Percentiles rank a stretch among this genome's conserved stretches.
These are phyloP conservation scores for Aspergillus brunneoviolaceus DNA, from an alignment of 2,329 filamentous ascomycete genomes.

Conservation along the genomic window DNA sequence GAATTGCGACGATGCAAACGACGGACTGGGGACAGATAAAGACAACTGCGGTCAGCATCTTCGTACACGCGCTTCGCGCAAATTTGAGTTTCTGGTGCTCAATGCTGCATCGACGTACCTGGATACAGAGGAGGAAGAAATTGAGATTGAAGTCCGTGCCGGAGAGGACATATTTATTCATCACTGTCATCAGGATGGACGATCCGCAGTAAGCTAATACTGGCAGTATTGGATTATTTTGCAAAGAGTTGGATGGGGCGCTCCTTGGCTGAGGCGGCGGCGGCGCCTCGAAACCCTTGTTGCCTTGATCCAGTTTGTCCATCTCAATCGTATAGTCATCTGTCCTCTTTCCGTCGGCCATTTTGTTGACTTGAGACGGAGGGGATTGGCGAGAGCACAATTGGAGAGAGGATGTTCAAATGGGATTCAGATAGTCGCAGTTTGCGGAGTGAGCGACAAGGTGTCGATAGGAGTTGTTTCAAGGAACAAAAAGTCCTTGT, in stretches of 20 bases:
- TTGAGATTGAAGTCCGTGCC: constrained; percentile 91
- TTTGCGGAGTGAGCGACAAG: not conserved
- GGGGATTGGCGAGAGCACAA: constrained; percentile 4
- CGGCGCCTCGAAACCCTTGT: constrained; percentile 48
- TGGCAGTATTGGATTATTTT: constrained; percentile 75
- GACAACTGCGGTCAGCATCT: constrained; percentile 5
- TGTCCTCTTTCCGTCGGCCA: constrained; percentile 89
- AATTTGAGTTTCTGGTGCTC: not conserved
- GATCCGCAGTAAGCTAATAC: constrained; percentile 89
- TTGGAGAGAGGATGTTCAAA: constrained; percentile 5
- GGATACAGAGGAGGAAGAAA: constrained; percentile 88
- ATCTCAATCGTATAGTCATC: constrained; percentile 71
- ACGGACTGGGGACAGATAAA: constrained; percentile 61
- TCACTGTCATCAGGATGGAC: constrained; percentile 99
- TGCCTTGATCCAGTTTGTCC: constrained; percentile 57
- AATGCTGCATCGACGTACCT: constrained; percentile 60
- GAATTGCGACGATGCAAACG: constrained; percentile 83
- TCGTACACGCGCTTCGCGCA: not conserved
- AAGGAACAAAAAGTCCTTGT: not conserved
- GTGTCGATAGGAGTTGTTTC: constrained; percentile 5
- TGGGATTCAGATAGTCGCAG: constrained; percentile 5
- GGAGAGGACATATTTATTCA: constrained; percentile 97
- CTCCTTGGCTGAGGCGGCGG: constrained; percentile 39
- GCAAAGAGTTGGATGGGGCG: constrained; percentile 49
- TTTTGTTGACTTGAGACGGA: constrained; percentile 42